Base-by-base conservation (phyloP, 805 yeast species). In the Yarrowia alimentaria region DNA sequence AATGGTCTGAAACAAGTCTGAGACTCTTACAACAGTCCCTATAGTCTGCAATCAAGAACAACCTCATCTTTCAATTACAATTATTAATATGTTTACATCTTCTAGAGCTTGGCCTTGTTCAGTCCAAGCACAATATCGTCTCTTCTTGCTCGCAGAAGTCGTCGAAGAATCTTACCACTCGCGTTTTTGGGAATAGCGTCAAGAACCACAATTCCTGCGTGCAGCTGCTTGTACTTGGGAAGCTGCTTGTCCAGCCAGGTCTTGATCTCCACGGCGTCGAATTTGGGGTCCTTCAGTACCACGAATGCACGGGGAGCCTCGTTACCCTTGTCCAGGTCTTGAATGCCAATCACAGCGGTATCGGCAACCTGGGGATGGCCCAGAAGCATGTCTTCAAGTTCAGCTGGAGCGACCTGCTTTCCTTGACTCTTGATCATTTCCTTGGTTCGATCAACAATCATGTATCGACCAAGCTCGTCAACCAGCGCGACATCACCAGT, bases 151-250 rank as follows among this genome's bases (percentile, higher is more conserved):
- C 95, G 80, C 68, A 86, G 73, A 55, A 85, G 78, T 76, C 95
- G 80, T 77, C 95, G 79, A 83, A 87, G 83, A 61, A 88, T 85
- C 75, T 87, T 88, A 60, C 95, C 95, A 8, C 94, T 84, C 73
- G 95, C 80, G 17, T 94, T 86, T 75, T 87, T 87, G 69, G 95
- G 95, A 66, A 88, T 78, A 63, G 84, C 93, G 54, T 78, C 83
- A 51, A 87, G 85, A 54, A 83, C 71, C 56, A 81, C 74, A 55
- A 86, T 77, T 19, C 65, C 65, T 2, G 64, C 66, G 54, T 60
- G 56, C 7, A 61, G 47, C 31, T 55, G 51, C 51, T 61, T 61
- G 49, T 62, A 65, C 31, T 48, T 52, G 13, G 66, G 62, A 14
- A 62, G 64, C 34, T 53, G 53, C 19, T 32, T 33, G 22, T 60